A percentile compares a stretch with the other conserved stretches of the same genome.
Conservation (phyloP, 1,139 yeast species). For the Saccharomyces hybrid region DNA sequence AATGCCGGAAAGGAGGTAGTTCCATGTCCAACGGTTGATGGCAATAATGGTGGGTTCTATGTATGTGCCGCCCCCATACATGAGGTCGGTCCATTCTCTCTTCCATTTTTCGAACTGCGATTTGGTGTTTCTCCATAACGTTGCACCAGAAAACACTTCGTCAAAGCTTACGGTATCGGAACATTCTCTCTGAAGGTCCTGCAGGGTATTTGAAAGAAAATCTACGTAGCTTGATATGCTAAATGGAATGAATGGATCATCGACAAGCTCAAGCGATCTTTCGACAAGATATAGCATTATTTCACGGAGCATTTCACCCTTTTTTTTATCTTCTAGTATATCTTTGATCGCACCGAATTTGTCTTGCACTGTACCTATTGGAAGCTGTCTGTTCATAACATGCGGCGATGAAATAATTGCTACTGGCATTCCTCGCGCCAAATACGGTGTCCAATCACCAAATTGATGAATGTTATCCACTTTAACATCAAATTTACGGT, state of each 20-base stretch:
- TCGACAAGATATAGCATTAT: slow-evolving; percentile 51
- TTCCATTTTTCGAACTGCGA: slow-evolving; percentile 35
- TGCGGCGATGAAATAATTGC: slow-evolving; percentile 36
- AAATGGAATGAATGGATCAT: slow-evolving; percentile 74
- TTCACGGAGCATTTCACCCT: slow-evolving; percentile 33
- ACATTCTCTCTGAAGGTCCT: slow-evolving; percentile 45
- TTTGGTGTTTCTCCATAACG: slow-evolving; percentile 36
- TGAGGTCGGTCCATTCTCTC: slow-evolving; percentile 27
- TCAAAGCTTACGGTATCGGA: slow-evolving; percentile 27
- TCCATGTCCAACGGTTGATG: slow-evolving; percentile 5
- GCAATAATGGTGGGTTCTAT: slow-evolving; percentile 16
- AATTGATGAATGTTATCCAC: slow-evolving; percentile 38
- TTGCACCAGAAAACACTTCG: slow-evolving; percentile 26
- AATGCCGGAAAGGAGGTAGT: slow-evolving; percentile 30
- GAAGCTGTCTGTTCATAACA: slow-evolving; percentile 36
- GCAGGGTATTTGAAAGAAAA: slow-evolving; percentile 39
- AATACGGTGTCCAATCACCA: slow-evolving; percentile 59
- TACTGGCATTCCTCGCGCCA: slow-evolving; percentile 57
- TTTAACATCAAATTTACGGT: slow-evolving; percentile 21
- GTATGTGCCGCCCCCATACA: slow-evolving; percentile 31
- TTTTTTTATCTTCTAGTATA: slow-evolving; percentile 29
- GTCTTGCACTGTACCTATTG: slow-evolving; percentile 62
- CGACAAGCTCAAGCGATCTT: slow-evolving; percentile 51
- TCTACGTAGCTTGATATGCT: slow-evolving; percentile 46
- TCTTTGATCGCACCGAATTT: slow-evolving; percentile 50